phyloP scores from a whole-genome alignment of 2,329 filamentous ascomycete species.

The Chlorencoelia australis region DNA sequence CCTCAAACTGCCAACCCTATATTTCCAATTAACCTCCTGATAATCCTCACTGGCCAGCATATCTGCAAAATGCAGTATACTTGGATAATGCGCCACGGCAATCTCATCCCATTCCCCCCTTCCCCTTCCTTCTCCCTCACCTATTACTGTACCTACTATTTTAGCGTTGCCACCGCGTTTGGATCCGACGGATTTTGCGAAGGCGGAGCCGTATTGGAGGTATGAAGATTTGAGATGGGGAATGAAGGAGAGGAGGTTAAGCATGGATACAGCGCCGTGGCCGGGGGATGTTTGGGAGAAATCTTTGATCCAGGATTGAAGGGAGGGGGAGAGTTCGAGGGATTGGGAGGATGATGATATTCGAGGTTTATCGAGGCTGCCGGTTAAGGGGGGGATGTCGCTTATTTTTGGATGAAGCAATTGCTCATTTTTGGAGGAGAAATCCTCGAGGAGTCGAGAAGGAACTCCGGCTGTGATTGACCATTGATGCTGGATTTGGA shows the following conservation, averaged over 20 bases:
- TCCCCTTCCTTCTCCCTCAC: slow-evolving; percentile 22
- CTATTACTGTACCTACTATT: slow-evolving; percentile 48
- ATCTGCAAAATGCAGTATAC: slow-evolving; percentile 49
- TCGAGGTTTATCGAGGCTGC: slow-evolving; percentile 23
- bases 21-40: slow-evolving; percentile 44
- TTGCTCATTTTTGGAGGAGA: slow-evolving; percentile 28
- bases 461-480: slow-evolving; percentile 34
- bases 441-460: slow-evolving; percentile 30
- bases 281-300: slow-evolving; percentile 27
- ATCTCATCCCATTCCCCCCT: slow-evolving; percentile 47
- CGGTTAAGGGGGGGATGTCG: slow-evolving; percentile 29
- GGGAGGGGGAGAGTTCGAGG: slow-evolving; percentile 42
- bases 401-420: slow-evolving; percentile 30
- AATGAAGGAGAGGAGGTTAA: slow-evolving; percentile 51
- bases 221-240: slow-evolving; percentile 42
- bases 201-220: slow-evolving; percentile 46
- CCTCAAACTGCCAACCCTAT: slow-evolving; percentile 38
- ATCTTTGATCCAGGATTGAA: slow-evolving; percentile 39
- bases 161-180: slow-evolving; percentile 49
- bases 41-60: slow-evolving; percentile 49
- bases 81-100: slow-evolving; percentile 55
- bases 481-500: slow-evolving; percentile 27
- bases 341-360: slow-evolving; percentile 32
- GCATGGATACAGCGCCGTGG: slow-evolving; percentile 45
- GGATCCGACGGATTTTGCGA: slow-evolving; percentile 37